Base-by-base conservation (phyloP, 1,139 yeast genomes). In the Pichia cactophila region DNA sequence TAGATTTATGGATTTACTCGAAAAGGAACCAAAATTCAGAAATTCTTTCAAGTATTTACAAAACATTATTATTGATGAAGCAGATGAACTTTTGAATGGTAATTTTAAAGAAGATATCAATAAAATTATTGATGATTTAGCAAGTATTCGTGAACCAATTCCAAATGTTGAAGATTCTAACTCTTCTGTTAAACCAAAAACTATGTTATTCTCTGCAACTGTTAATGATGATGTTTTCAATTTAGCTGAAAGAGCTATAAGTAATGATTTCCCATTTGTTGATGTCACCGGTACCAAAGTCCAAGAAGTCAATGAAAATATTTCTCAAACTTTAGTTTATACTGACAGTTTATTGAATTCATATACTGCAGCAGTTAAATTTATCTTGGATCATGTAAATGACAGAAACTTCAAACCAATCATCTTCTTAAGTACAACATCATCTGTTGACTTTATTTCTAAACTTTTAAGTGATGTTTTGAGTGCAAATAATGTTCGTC, bases 181-280 rank as follows among this genome's bases (percentile, higher is more conserved):
- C 26, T 10, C 39, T 16, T 23, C 10, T 33, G 31, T 38, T 16
- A 40, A 42, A 11, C 62, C 67, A 33, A 87, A 83, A 59, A 81
- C 90, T 28, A 70, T 88, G 59, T 72, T 90, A 57, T 90, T 87
- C 63, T 86, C 95, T 60, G 97, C 97, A 31, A 90, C 97, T 26
- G 78, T 89, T 56, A 90, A 84, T 62, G 71, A 76, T 29, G 72
- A 75, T 44, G 94, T 89, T 33, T 72, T 77, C 47, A 63, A 69
- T 33, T 79, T 89, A 66, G 95, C 96, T 23, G 70, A 72, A 51
- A 67, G 70, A 29, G 81, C 83, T 54, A 79, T 88, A 62, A 85
- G 86, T 44, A 66, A 70, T n/a, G 71, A 77, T 46, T 87, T 80
- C 61, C 72, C 75, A 48, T 83, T 76, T 60, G 76, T 90, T 53